Conservation (phyloP, 2,329 filamentous ascomycete genomes). For the Cordyceps fumosorosea region DNA sequence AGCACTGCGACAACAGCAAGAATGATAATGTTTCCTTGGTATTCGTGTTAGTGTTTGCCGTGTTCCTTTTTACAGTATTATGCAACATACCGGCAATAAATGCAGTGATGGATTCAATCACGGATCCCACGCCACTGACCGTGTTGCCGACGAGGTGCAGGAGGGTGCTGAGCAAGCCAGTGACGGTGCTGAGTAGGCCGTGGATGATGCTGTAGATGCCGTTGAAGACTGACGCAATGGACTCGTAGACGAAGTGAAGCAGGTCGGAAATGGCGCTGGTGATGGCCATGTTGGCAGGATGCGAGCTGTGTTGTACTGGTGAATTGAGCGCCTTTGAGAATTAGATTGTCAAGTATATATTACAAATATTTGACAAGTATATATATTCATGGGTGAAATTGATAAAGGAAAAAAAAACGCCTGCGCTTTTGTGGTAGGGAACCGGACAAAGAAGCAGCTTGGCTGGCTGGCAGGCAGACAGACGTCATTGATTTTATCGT, state of each 20-base stretch:
- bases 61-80: not conserved
- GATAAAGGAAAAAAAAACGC: too few relatives aligned
- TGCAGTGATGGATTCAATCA: not conserved
- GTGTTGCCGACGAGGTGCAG: not conserved
- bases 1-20: not conserved
- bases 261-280: conserved; percentile 5
- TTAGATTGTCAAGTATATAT: too few relatives aligned
- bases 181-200: not conserved
- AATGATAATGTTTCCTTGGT: not conserved
- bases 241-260: not conserved
- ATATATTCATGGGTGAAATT: too few relatives aligned
- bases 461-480: too few relatives aligned
- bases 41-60: not conserved
- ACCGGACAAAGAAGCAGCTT: too few relatives aligned
- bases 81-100: not conserved
- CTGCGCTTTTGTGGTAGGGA: too few relatives aligned
- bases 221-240: not conserved
- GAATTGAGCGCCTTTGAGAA: too few relatives aligned
- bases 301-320: too few relatives aligned
- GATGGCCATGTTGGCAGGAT: not conserved
- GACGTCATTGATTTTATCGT: too few relatives aligned
- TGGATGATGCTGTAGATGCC: conserved; percentile 1
- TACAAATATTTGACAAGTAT: too few relatives aligned
- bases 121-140: not conserved
- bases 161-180: not conserved